Conservation (phyloP, 1,139 yeast genomes). For the Candida glucosophila region DNA sequence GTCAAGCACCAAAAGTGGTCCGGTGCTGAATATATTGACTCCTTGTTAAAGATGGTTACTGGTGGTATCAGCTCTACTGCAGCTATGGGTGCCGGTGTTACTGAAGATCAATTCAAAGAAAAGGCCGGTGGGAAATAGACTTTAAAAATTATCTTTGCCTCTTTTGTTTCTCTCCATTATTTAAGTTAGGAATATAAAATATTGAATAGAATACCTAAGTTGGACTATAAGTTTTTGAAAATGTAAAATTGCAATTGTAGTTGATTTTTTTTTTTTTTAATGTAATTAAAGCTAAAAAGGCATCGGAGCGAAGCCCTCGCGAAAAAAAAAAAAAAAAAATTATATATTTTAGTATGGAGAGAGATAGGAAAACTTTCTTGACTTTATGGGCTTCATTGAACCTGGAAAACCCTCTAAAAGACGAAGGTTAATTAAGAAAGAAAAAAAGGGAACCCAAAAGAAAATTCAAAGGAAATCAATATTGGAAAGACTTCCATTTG, state of each 20-base stretch:
- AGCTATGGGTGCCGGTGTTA: conserved; percentile 98
- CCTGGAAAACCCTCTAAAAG: conserved; percentile 16
- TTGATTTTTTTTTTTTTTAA: not conserved
- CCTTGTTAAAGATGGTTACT: conserved; percentile 78
- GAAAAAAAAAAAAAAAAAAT: too few species aligned
- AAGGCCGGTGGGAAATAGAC: too few species aligned
- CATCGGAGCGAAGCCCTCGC: too few species aligned
- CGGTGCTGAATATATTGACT: conserved; percentile 96
- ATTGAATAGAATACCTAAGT: too few species aligned
- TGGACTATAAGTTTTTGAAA: conserved; percentile 1
- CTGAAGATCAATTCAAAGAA: conserved; percentile 87
- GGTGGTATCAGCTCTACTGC: conserved; percentile 96
- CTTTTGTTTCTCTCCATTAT: conserved; percentile 1
- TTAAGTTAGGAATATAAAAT: conserved; percentile 1
- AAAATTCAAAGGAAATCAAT: conserved; percentile 4
- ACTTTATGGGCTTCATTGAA: conserved; percentile 27
- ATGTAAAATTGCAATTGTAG: conserved; percentile 1
- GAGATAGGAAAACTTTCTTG: too few species aligned
- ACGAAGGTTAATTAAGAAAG: conserved; percentile 5
- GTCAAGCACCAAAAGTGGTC: conserved; percentile 99
- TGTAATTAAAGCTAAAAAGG: too few species aligned
- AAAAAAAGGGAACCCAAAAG: not conserved
- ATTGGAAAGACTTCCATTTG: conserved; percentile 21
- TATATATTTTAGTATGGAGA: too few species aligned
- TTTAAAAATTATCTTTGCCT: not conserved